Conservation (phyloP, 116 monocot species). For the Posidonia oceanica region DNA sequence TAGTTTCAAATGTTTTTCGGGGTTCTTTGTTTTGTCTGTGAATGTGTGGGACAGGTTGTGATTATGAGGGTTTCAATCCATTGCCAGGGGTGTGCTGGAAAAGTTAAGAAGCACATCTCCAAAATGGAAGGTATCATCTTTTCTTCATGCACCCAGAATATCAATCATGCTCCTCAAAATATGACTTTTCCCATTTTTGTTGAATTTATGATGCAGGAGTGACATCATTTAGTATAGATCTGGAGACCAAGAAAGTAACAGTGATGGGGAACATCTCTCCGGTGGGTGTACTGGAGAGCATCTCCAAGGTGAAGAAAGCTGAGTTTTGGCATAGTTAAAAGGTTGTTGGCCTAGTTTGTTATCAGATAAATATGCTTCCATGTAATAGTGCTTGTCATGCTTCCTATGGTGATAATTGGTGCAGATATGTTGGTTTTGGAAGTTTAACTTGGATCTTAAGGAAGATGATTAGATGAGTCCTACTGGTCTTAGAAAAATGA, state of each 20-base stretch:
- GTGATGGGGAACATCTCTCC: conserved; percentile 20
- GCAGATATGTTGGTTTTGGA: too few relatives aligned
- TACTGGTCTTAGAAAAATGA: too few relatives aligned
- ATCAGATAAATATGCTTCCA: too few relatives aligned
- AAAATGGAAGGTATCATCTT: conserved; percentile 69
- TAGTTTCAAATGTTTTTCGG: too few relatives aligned
- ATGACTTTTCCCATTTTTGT: not conserved
- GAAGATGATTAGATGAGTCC: too few relatives aligned
- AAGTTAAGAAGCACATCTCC: conserved; percentile 76
- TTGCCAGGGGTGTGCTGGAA: conserved; percentile 81
- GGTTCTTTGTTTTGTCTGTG: not conserved
- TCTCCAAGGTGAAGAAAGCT: conserved; percentile 31
- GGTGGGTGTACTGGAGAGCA: conserved; percentile 18
- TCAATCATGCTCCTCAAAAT: too few relatives aligned
- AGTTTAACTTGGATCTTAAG: too few relatives aligned
- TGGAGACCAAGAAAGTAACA: conserved; percentile 19
- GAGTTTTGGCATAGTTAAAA: conserved; percentile 14
- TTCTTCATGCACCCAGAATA: too few relatives aligned
- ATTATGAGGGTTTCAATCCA: conserved; percentile 82
- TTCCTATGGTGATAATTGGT: too few relatives aligned
- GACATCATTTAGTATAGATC: conserved; percentile 22
- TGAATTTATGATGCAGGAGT: conserved; percentile 10
- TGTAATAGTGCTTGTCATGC: too few relatives aligned
- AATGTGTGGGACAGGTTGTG: conserved; percentile 36
- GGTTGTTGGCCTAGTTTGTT: too few relatives aligned